Base-by-base conservation (phyloP, 1,139 yeast genomes). In the Geotrichum cucujoidarum region DNA sequence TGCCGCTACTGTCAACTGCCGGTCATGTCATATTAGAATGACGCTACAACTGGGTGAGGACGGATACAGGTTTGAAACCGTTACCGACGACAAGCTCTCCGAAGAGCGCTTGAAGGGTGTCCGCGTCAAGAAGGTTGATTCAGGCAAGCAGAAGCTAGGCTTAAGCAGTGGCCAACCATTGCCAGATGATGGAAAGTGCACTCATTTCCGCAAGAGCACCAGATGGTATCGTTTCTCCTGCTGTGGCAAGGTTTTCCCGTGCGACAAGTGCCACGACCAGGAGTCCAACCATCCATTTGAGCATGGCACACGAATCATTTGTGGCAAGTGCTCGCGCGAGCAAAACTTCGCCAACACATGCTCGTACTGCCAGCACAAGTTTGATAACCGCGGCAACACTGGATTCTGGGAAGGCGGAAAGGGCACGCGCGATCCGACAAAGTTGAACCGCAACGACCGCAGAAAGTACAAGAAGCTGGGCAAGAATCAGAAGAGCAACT, bases 381-480 rank as follows among this genome's bases (percentile, higher is more conserved):
- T 66, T 52, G 61, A 66, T 11, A 54, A 57, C 18, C 56, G 64
- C 29, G 27, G 29, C 17, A 61, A 53, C 34, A 57, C 72, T 5
- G 68, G 71, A 13, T 71, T 70, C 55, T 71, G 75, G 75, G 75
- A 71, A 50, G 75, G 75, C 22, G 75, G 75, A 0, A 60, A 60
- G 37, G 75, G 75, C 2, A 68, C 71, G n/a, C 62, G 75, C 18
- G 72, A 71, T 50, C 64, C 60, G 29, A 55, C 57, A 16, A 59
- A 57, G 46, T 67, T 71, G 71, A 66, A 70, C 49, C 55, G 69
- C 20, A 69, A 69, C 50, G 75, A 71, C 50, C 66, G 70, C 13
- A 60, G 71, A 29, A 71, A 71, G 59, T 64, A 69, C 55, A 68
- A 68, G 52, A 59, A 65, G 40, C 43, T 50, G 13, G 21, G 43